Evolutionary conservation across 2,329 filamentous ascomycete genomes (phyloP).

Genomic region (Aspergillus sp.): DNA sequence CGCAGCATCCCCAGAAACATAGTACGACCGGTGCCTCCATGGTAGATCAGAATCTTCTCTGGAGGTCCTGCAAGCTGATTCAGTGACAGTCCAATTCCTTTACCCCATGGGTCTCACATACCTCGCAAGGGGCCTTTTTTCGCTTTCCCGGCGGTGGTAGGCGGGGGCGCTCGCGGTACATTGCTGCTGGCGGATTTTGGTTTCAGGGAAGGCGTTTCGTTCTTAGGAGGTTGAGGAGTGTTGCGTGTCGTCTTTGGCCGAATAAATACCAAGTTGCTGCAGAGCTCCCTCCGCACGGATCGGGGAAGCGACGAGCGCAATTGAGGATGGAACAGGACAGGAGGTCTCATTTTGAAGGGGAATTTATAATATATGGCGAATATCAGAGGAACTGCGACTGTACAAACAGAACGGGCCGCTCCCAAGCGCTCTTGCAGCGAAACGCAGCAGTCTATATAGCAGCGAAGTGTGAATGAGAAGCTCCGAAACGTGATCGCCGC

Average conservation of each 20-base stretch:
- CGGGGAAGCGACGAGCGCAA: constrained; percentile 28
- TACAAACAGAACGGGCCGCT: not conserved
- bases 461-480: not conserved
- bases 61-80: constrained; percentile 32
- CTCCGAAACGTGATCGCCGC: constrained; percentile 3
- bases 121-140: constrained; percentile 31
- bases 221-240: constrained; percentile 23
- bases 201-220: constrained; percentile 19
- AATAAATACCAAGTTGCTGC: constrained; percentile 22
- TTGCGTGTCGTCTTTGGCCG: constrained; percentile 32
- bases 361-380: not conserved
- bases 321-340: constrained; percentile 31
- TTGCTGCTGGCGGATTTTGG: constrained; percentile 19
- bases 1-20: constrained; percentile 70
- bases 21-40: constrained; percentile 67
- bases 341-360: constrained; percentile 21
- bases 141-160: constrained; percentile 18
- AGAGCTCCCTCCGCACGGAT: constrained; percentile 27
- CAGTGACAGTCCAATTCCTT: not conserved
- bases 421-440: not conserved
- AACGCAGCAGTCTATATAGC: not conserved
- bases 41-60: constrained; percentile 66
- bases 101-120: constrained; percentile 10
- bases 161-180: constrained; percentile 16
- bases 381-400: not conserved